A percentile compares a stretch with the other conserved stretches of the same genome.
These are phyloP conservation scores for Pachyrhizus erosus DNA, from an alignment of 306 rosid genomes.

Conservation along the genomic window DNA sequence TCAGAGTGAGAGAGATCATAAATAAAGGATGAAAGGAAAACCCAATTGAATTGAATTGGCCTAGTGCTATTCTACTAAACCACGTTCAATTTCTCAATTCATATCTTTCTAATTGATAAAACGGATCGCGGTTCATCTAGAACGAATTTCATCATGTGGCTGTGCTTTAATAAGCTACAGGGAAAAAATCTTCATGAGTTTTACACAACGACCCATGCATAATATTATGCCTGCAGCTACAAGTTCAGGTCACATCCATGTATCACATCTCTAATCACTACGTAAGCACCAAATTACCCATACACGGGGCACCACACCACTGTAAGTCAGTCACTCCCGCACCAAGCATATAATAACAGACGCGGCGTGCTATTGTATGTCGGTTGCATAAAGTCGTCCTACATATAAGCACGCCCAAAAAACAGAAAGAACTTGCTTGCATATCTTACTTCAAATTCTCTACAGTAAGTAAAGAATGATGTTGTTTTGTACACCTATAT, in stretches of 20 bases:
- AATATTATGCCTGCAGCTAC: not conserved
- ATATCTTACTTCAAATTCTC: conserved; percentile 42
- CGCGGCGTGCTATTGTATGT: not conserved
- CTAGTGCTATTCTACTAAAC: not conserved
- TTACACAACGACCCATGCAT: not conserved
- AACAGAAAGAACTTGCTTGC: not conserved
- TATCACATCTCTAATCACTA: not conserved
- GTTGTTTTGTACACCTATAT: conserved; percentile 43
- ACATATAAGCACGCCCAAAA: not conserved
- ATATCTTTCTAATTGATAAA: not conserved
- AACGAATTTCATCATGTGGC: not conserved
- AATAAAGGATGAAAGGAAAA: not conserved
- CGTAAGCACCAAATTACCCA: not conserved
- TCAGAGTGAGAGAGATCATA: not conserved
- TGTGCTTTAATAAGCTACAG: not conserved
- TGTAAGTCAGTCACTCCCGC: not conserved
- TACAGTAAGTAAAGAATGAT: conserved; percentile 46
- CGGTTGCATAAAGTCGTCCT: not conserved
- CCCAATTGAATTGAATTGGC: not conserved
- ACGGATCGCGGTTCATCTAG: not conserved
- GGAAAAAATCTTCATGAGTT: not conserved
- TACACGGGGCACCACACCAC: not conserved
- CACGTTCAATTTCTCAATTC: not conserved
- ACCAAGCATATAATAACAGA: not conserved
- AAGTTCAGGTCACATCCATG: not conserved